Percentiles rank a stretch among this genome's conserved stretches.
These are phyloP conservation scores for Micractinium conductrix DNA, from an alignment of 139 green algal species.

Conservation along the genomic window DNA sequence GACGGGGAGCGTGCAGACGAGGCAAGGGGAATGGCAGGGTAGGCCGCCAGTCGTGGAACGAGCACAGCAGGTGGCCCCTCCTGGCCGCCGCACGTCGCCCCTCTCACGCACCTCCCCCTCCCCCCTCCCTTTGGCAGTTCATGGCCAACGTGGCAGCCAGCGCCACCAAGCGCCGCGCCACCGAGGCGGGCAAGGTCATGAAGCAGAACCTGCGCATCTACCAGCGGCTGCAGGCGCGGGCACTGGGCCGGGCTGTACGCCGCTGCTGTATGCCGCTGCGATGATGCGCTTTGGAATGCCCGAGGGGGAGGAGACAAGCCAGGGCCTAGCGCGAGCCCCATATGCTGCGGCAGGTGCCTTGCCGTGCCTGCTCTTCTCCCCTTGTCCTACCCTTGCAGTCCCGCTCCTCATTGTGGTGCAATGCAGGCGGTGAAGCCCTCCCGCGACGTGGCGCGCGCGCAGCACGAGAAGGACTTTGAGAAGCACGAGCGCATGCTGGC, in stretches of 20 bases:
- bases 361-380: too few species aligned
- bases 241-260: too few species aligned
- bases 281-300: too few species aligned
- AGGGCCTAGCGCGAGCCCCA: too few species aligned
- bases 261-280: too few species aligned
- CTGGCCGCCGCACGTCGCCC: neutral
- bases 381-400: too few species aligned
- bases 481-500: conserved; percentile 14
- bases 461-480: conserved; percentile 17
- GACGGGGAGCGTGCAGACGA: neutral
- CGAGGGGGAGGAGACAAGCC: too few species aligned
- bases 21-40: neutral
- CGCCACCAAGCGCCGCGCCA: neutral
- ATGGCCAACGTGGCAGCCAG: conserved; percentile 17
- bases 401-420: neutral
- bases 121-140: neutral
- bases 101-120: neutral
- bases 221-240: conserved; percentile 25
- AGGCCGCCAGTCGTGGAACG: too few species aligned
- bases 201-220: conserved; percentile 38
- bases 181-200: conserved; percentile 4
- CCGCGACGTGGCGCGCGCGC: conserved; percentile 10
- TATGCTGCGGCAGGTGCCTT: too few species aligned
- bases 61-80: neutral
- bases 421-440: conserved; percentile 25